Evolutionary conservation across 331 rosid species (phyloP).

Genomic region (Acacia pycnantha): DNA sequence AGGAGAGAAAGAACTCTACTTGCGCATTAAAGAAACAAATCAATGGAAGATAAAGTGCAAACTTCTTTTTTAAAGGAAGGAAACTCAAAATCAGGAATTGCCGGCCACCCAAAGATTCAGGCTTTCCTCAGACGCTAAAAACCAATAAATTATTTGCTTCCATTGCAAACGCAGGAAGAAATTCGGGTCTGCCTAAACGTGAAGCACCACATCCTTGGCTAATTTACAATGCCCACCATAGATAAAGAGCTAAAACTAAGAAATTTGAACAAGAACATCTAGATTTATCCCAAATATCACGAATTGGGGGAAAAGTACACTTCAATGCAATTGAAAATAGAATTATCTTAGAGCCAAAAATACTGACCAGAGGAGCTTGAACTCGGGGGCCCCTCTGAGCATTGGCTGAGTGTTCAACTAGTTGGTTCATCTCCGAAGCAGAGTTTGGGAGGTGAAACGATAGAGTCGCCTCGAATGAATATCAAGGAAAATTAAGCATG

Average conservation of each 20-base stretch:
- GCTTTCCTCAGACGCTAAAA: slow-evolving; percentile 4
- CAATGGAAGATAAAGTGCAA: neutral
- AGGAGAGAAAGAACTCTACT: neutral
- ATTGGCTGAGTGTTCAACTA: slow-evolving; percentile 62
- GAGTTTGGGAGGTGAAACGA: slow-evolving; percentile 36
- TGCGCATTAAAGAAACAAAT: neutral
- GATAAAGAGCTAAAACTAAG: neutral
- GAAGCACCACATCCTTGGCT: neutral
- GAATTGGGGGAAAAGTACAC: slow-evolving; percentile 5
- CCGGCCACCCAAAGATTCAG: neutral
- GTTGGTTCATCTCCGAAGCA: slow-evolving; percentile 65
- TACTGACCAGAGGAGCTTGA: slow-evolving; percentile 97
- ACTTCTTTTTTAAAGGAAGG: neutral
- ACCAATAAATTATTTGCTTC: slow-evolving; percentile 14
- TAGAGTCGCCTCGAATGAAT: slow-evolving; percentile 26
- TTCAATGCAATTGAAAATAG: slow-evolving; percentile 1
- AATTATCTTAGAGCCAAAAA: neutral
- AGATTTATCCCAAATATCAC: slow-evolving; percentile 33
- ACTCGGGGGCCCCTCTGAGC: slow-evolving; percentile 74
- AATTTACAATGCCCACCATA: neutral
- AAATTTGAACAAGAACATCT: slow-evolving; percentile 1
- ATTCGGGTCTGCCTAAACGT: neutral
- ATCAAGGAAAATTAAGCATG: slow-evolving; percentile 43
- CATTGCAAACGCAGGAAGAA: slow-evolving; percentile 2
- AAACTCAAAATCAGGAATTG: neutral